Percentiles rank a stretch among this genome's conserved stretches.
phyloP scores from a whole-genome alignment of 257 asterid genomes.

The Solanum pinnatisectum region DNA sequence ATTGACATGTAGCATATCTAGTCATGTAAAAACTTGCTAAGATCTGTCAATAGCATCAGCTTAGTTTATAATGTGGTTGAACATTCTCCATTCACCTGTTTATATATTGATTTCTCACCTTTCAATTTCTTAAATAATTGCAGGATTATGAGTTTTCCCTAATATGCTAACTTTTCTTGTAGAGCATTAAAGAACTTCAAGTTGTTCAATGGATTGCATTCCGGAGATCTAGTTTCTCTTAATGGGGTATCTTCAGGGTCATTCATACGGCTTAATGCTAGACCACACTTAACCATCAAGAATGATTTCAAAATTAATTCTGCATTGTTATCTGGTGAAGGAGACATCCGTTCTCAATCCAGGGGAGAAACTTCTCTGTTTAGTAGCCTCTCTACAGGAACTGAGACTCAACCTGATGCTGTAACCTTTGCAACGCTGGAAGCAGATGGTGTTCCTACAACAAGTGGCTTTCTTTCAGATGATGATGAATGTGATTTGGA shows the following conservation, averaged over 20 bases:
- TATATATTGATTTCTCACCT: neutral
- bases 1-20: neutral
- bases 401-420: constrained; percentile 50
- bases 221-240: constrained; percentile 19
- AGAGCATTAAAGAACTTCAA: constrained; percentile 32
- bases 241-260: constrained; percentile 29
- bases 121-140: neutral
- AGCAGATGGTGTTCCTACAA: constrained; percentile 53
- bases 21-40: neutral
- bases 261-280: constrained; percentile 22
- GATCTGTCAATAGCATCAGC: neutral
- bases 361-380: constrained; percentile 20
- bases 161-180: neutral
- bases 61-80: neutral
- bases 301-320: constrained; percentile 31
- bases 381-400: constrained; percentile 39
- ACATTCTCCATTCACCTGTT: too few relatives aligned
- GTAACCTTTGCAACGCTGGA: constrained; percentile 48
- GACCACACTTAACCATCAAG: constrained; percentile 30
- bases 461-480: constrained; percentile 45
- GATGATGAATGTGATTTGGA: constrained; percentile 68
- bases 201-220: constrained; percentile 38
- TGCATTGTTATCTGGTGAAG: constrained; percentile 42
- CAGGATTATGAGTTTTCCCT: neutral
- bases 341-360: constrained; percentile 26